Percentiles rank a stretch among this genome's conserved stretches.
phyloP scores from a whole-genome alignment of 2,329 filamentous ascomycete genomes.

The Venturia oleaginea region DNA sequence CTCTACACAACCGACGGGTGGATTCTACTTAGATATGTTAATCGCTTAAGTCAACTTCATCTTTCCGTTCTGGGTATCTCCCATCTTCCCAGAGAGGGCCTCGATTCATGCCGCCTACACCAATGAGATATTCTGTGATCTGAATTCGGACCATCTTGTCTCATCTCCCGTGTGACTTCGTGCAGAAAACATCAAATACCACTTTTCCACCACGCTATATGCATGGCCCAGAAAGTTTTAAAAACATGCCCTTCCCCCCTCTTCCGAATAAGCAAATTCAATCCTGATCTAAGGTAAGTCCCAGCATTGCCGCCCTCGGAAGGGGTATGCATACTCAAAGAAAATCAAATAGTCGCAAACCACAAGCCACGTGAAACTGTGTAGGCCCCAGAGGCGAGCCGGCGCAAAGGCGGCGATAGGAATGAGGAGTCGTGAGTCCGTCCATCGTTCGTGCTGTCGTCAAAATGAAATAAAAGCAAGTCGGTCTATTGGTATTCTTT shows the following conservation, averaged over 20 bases:
- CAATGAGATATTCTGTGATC: neutral
- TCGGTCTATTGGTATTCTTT: conserved; percentile 8
- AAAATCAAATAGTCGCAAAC: neutral
- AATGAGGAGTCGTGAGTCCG: neutral
- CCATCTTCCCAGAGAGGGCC: neutral
- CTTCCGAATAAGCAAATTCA: neutral
- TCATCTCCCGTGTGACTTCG: neutral
- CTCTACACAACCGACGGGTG: neutral
- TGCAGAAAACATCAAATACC: neutral
- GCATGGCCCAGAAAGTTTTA: neutral
- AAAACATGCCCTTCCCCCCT: neutral
- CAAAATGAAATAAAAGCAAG: neutral
- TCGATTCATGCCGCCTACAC: neutral
- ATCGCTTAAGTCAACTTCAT: neutral
- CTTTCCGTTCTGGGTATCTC: neutral
- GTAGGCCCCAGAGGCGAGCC: neutral
- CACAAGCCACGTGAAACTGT: neutral
- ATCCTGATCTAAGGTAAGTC: neutral
- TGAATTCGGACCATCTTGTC: neutral
- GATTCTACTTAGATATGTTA: neutral
- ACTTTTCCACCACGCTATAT: neutral
- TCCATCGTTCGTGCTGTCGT: neutral
- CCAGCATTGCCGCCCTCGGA: neutral
- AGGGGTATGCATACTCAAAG: neutral
- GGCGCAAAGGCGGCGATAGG: neutral